Evolutionary conservation across 345 rosid species (phyloP).

Genomic region (Cardamine chenopodiifolia): DNA sequence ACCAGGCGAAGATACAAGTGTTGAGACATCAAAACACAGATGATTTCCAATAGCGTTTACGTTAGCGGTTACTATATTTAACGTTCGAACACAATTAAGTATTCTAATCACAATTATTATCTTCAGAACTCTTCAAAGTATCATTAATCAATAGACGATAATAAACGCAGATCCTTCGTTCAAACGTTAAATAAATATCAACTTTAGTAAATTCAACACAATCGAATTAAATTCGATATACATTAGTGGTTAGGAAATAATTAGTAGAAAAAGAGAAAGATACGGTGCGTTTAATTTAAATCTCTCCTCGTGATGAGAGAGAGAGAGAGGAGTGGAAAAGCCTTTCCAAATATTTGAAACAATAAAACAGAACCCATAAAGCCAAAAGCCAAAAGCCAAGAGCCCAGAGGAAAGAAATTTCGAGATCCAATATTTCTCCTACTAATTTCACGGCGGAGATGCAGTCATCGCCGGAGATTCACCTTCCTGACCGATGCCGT

Average conservation of each 20-base stretch:
- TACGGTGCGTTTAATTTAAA: neutral
- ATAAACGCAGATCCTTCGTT: neutral
- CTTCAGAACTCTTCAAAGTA: neutral
- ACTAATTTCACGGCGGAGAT: conserved; percentile 24
- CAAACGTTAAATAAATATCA: neutral
- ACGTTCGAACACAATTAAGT: neutral
- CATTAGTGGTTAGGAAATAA: neutral
- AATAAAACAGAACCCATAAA: neutral
- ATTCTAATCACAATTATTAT: neutral
- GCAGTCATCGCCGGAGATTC: conserved; percentile 22
- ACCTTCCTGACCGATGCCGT: neutral
- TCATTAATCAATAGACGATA: neutral
- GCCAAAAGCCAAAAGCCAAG: neutral
- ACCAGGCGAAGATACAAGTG: neutral
- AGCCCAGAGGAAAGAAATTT: neutral
- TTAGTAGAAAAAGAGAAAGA: neutral
- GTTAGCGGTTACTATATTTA: neutral
- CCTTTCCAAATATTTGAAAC: conserved; percentile 18
- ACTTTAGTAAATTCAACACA: neutral
- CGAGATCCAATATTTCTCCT: conserved; percentile 27
- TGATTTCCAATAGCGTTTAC: conserved; percentile 15
- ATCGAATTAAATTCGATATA: neutral
- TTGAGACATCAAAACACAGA: conserved; percentile 22
- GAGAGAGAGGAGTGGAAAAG: neutral
- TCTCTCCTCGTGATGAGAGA: neutral